Evolutionary conservation across 192 early-diverging fungal genomes (phyloP).

Genomic region (Podila horticola): DNA sequence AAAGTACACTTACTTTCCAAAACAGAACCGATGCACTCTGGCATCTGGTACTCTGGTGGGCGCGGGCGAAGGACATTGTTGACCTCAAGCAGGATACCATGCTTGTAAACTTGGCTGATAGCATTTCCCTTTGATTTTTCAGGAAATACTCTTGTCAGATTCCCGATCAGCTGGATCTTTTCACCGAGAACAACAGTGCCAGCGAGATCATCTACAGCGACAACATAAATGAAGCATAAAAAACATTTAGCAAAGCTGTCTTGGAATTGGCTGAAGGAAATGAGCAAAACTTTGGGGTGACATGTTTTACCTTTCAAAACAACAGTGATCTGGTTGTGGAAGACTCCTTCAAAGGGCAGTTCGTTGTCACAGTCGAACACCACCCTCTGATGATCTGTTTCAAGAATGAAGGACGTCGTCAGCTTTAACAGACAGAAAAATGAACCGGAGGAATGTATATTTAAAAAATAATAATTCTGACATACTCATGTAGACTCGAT

Average conservation of each 20-base stretch:
- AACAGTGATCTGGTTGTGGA: constrained; percentile 20
- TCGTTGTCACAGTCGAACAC: constrained; percentile 4
- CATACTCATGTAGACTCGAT: constrained; percentile 45
- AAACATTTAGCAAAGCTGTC: neutral
- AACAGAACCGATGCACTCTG: constrained; percentile 1
- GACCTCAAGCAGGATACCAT: constrained; percentile 28
- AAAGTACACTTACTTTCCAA: neutral
- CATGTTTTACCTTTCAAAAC: constrained; percentile 12
- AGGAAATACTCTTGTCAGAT: constrained; percentile 1
- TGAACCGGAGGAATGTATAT: neutral
- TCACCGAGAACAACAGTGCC: constrained; percentile 17
- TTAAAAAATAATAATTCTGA: no score
- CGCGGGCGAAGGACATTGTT: constrained; percentile 18
- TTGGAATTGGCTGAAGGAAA: neutral
- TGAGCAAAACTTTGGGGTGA: neutral
- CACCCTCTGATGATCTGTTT: constrained; percentile 17
- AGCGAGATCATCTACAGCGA: constrained; percentile 19
- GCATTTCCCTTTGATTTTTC: neutral
- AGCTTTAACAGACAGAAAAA: neutral
- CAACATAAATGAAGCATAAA: no score
- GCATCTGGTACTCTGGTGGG: neutral
- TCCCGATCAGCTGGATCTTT: constrained; percentile 9
- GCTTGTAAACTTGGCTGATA: neutral
- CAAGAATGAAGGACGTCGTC: neutral
- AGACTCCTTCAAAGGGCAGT: constrained; percentile 5